Evolutionary conservation across 495 filamentous ascomycete genomes (phyloP).

Genomic region (Achaetomiella virescens): DNA sequence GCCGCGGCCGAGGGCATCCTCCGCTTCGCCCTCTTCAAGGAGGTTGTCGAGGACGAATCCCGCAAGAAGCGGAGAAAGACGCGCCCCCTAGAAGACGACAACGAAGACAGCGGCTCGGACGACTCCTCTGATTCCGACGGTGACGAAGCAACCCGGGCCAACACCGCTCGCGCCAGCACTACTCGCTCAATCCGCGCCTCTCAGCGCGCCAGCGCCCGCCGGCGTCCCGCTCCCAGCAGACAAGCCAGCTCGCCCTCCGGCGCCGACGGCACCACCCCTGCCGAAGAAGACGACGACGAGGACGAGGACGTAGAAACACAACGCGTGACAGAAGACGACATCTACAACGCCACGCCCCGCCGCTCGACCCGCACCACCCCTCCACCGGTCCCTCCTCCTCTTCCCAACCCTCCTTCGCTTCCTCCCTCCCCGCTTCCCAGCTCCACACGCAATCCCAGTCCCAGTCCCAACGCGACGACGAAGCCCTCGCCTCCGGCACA

Average conservation of each 20-base stretch:
- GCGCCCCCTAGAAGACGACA: conserved; percentile 33
- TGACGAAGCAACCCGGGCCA: conserved; percentile 23
- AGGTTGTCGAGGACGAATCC: conserved; percentile 83
- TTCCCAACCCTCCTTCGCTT: conserved; percentile 42
- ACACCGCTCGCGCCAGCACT: conserved; percentile 17
- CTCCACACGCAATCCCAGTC: conserved; percentile 31
- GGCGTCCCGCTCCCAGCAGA: conserved; percentile 14
- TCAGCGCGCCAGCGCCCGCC: conserved; percentile 26
- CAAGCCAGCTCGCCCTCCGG: conserved; percentile 13
- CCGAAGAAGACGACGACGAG: conserved; percentile 15
- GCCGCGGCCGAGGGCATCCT: conserved; percentile 83
- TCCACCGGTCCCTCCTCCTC: conserved; percentile 21
- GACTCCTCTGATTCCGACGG: conserved; percentile 37
- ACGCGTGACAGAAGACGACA: conserved; percentile 22
- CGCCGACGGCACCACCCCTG: conserved; percentile 7
- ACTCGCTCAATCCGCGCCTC: conserved; percentile 24
- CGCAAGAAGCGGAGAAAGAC: conserved; percentile 63
- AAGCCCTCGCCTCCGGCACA: conserved; percentile 31
- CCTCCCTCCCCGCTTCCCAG: conserved; percentile 41
- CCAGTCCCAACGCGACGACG: conserved; percentile 31
- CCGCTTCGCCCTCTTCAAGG: conserved; percentile 95
- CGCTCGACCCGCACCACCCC: conserved; percentile 26
- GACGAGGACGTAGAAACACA: conserved; percentile 14
- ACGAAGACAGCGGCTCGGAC: conserved; percentile 19
- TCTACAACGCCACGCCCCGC: conserved; percentile 37